phyloP scores from a whole-genome alignment of 1,139 yeast genomes.

The Magnusiomyces paraingens region DNA sequence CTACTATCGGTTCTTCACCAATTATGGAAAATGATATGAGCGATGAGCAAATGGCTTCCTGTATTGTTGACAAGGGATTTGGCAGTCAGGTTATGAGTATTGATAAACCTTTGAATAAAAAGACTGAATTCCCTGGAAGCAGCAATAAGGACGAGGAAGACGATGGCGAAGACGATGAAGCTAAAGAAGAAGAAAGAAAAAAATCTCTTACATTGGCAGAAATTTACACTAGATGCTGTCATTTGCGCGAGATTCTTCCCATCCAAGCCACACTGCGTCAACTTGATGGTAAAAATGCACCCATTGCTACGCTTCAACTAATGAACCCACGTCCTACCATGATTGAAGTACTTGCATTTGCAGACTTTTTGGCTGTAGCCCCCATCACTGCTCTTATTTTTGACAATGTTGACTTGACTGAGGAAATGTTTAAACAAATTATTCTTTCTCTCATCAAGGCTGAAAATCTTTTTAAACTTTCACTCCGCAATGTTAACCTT shows the following conservation, averaged over 20 bases:
- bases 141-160: background rate
- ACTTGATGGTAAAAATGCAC: slow-evolving; percentile 65
- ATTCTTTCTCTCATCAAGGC: slow-evolving; percentile 55
- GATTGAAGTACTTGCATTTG: slow-evolving; percentile 79
- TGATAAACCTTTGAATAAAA: slow-evolving; percentile 21
- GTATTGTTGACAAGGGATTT: too few species aligned
- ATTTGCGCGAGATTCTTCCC: slow-evolving; percentile 83
- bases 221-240: slow-evolving; percentile 87
- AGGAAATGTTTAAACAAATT: slow-evolving; percentile 65
- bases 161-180: slow-evolving; percentile 1
- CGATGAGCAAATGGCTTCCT: too few species aligned
- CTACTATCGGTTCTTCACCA: background rate
- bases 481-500: slow-evolving; percentile 72
- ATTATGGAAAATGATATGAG: background rate
- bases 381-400: slow-evolving; percentile 74
- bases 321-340: slow-evolving; percentile 87
- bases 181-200: slow-evolving; percentile 29
- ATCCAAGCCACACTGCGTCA: slow-evolving; percentile 88
- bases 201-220: slow-evolving; percentile 49
- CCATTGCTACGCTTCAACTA: slow-evolving; percentile 69
- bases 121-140: background rate
- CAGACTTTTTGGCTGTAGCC: slow-evolving; percentile 79
- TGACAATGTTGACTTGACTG: slow-evolving; percentile 74
- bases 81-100: slow-evolving; percentile 13
- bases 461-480: slow-evolving; percentile 61